Conservation (phyloP, 192 early-diverging fungal genomes). For the Linnemannia schmuckeri region DNA sequence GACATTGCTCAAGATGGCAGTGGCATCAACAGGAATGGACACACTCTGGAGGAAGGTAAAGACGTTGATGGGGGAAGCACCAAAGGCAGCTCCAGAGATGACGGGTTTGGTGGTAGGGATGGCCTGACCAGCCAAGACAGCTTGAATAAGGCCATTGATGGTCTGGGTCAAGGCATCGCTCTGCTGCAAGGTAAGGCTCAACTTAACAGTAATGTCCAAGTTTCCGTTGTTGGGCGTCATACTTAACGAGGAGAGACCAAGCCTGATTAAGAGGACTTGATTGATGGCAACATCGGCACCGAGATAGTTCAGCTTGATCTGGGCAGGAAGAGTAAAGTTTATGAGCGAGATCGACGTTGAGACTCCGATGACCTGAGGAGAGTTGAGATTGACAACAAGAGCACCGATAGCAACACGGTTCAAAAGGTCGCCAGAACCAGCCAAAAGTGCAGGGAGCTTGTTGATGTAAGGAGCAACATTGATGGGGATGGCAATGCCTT, state of each 20-base stretch:
- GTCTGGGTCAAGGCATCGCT: constrained; percentile 18
- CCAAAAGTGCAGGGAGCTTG: constrained; percentile 21
- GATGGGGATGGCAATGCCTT: constrained; percentile 16
- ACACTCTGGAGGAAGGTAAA: constrained; percentile 28
- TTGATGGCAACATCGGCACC: constrained; percentile 22
- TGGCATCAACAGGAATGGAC: constrained; percentile 24
- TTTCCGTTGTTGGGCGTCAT: constrained; percentile 31
- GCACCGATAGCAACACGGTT: constrained; percentile 15
- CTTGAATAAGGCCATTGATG: constrained; percentile 14
- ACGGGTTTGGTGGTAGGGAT: neutral
- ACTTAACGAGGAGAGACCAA: constrained; percentile 19
- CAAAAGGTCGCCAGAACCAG: constrained; percentile 4
- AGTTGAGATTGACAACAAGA: constrained; percentile 29
- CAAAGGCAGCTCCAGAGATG: constrained; percentile 23
- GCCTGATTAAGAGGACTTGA: constrained; percentile 9
- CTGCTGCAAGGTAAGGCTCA: constrained; percentile 12
- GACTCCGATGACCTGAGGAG: constrained; percentile 25
- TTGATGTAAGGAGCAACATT: constrained; percentile 27
- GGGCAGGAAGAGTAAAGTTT: constrained; percentile 29
- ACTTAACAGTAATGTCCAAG: constrained; percentile 11
- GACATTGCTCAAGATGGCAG: constrained; percentile 12
- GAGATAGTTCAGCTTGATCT: constrained; percentile 34
- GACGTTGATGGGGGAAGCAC: constrained; percentile 16
- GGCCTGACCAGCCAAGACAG: constrained; percentile 17
- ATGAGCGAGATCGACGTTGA: constrained; percentile 22